phyloP scores from a whole-genome alignment of 352 stramenopile species.

The Phytophthora lateralis region DNA sequence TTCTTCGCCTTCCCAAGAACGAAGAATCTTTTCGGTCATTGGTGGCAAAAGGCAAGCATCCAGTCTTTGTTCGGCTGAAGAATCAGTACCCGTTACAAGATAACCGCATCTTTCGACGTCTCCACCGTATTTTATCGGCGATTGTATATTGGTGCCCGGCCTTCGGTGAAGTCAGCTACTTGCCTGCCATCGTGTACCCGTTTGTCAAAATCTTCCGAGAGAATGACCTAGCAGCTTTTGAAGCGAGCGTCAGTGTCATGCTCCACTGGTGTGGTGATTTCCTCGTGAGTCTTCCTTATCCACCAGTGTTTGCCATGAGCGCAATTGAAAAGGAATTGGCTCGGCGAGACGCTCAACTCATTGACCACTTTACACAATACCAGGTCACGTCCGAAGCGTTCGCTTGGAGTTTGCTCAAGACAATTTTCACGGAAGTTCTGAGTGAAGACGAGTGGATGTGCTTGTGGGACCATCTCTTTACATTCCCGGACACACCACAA shows the following conservation, averaged over 20 bases:
- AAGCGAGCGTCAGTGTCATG: conserved; percentile 86
- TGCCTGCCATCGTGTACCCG: conserved; percentile 87
- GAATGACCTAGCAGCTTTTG: conserved; percentile 91
- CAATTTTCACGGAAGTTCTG: conserved; percentile 90
- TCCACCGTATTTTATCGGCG: conserved; percentile 82
- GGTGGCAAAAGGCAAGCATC: conserved; percentile 77
- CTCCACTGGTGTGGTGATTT: conserved; percentile 87
- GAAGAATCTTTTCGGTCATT: conserved; percentile 77
- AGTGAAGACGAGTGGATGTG: conserved; percentile 87
- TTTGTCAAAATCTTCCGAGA: conserved; percentile 88
- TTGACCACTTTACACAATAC: conserved; percentile 78
- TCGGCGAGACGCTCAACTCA: conserved; percentile 68
- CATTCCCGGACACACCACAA: conserved; percentile 65
- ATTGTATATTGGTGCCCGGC: conserved; percentile 92
- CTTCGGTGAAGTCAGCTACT: conserved; percentile 85
- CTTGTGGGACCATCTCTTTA: conserved; percentile 90
- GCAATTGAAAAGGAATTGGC: conserved; percentile 77
- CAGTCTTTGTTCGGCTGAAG: conserved; percentile 65
- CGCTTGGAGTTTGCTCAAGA: conserved; percentile 87
- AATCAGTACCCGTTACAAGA: conserved; percentile 86
- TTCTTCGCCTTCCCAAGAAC: conserved; percentile 87
- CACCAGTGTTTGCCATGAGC: conserved; percentile 73
- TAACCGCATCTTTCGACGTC: conserved; percentile 68
- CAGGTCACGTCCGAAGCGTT: conserved; percentile 67
- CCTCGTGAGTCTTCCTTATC: conserved; percentile 83